A percentile compares a stretch with the other conserved stretches of the same genome.
Conservation (phyloP, 140 eudicot genomes). For the Bidens hawaiensis region DNA sequence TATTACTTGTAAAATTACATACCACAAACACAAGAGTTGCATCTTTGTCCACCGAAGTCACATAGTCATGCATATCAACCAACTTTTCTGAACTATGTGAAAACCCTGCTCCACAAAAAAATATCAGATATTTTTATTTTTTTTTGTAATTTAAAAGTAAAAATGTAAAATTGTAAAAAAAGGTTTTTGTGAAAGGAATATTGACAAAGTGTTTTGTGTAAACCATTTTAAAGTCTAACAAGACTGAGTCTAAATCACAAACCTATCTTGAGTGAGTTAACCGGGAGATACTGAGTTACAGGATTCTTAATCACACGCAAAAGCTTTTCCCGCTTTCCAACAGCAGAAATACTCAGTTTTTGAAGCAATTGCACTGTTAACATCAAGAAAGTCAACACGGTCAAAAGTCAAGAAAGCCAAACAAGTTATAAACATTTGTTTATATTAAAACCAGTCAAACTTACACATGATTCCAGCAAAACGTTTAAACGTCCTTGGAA, state of each 20-base stretch:
- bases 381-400: neutral
- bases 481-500: constrained; percentile 89
- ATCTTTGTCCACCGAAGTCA: constrained; percentile 54
- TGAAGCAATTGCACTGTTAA: constrained; percentile 85
- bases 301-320: constrained; percentile 87
- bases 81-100: constrained; percentile 90
- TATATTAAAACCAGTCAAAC: constrained; percentile 19
- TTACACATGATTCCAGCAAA: constrained; percentile 94
- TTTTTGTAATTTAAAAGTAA: neutral
- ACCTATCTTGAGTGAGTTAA: constrained; percentile 85
- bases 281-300: constrained; percentile 83
- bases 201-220: neutral
- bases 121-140: neutral
- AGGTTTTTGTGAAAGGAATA: neutral
- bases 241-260: constrained; percentile 1
- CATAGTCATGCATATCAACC: constrained; percentile 78
- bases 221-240: neutral
- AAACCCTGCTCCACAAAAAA: constrained; percentile 52
- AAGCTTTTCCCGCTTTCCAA: constrained; percentile 83
- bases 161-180: neutral
- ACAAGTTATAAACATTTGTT: neutral
- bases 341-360: constrained; percentile 76
- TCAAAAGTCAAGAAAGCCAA: neutral
- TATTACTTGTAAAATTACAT: constrained; percentile 25
- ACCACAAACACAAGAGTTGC: constrained; percentile 85